Evolutionary conservation across 1,139 yeast genomes (phyloP), one percentile per base, ranked within the genome.

Genomic region (Fermentozyma sake): DNA sequence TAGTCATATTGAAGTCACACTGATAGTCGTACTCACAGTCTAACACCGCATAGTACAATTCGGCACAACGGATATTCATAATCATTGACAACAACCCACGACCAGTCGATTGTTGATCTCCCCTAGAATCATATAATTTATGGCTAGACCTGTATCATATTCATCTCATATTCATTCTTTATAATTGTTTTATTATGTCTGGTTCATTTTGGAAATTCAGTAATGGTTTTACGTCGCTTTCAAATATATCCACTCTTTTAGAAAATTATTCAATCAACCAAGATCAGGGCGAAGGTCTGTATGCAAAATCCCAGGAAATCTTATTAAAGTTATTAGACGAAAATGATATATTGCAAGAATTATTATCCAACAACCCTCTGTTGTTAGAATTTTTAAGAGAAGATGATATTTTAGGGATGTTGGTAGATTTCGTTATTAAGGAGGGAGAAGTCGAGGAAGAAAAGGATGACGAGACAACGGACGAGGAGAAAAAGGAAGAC

Each of bases 181-280:
- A n/a, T n/a, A n/a, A n/a, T n/a, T n/a, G n/a, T n/a, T n/a, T n/a
- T n/a, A n/a, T n/a, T n/a, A 80, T 80, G 91, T 79, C 89, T 3
- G 82, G 84, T 18, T 74, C 91, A 23, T 89, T 87, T 56, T 89
- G 97, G 97, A 81, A 85, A 55, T 83, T 85, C 57, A 85, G 89
- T 32, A 83, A 80, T 54, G 91, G 86, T 38, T 83, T 83, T 54
- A 75, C 87, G 28, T 76, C 86, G 28, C 74, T 79, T 26, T 78
- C 89, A 7, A 74, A 83, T 34, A 77, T 89, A 32, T 77, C 85
- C 39, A 77, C 79, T 31, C 67, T 89, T 25, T 68, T 91, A 39
- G 84, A 81, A 42, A 66, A 67, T 38, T 68, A 73, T 27, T 55
- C 53, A 16, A 44, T 50, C 27, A 50, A 48, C 17, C 52, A 50